These are phyloP conservation scores for Starmera pachycereana DNA, from an alignment of 805 yeast species.

Conservation along the genomic window DNA sequence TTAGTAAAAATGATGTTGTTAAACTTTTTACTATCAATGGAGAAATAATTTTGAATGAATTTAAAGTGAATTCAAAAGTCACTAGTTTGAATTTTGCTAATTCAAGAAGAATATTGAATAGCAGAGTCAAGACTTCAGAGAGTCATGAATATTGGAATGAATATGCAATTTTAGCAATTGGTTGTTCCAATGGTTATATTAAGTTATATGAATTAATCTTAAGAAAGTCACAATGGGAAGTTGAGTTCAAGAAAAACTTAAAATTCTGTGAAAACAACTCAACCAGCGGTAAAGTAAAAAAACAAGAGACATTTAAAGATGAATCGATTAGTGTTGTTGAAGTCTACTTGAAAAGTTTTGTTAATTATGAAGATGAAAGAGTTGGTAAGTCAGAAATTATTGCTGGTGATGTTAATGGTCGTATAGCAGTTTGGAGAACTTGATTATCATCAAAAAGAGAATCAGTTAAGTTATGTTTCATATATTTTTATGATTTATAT, in stretches of 20 bases:
- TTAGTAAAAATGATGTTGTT: conserved; percentile 18
- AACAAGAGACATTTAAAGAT: conserved; percentile 3
- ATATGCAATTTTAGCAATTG: conserved; percentile 25
- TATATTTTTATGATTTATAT: not conserved
- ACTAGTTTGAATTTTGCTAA: conserved; percentile 20
- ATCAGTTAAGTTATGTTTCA: not conserved
- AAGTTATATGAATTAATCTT: conserved; percentile 22
- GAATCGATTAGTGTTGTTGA: conserved; percentile 22
- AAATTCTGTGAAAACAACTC: conserved; percentile 9
- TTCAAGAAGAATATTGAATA: conserved; percentile 15
- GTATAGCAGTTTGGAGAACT: conserved; percentile 34
- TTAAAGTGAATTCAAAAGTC: conserved; percentile 11
- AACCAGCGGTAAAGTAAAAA: not conserved
- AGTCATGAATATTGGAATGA: conserved; percentile 30
- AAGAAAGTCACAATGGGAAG: conserved; percentile 14
- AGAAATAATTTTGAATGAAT: conserved; percentile 22
- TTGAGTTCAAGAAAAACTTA: conserved; percentile 14
- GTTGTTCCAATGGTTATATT: conserved; percentile 23
- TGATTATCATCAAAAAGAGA: conserved; percentile 10
- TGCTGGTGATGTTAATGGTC: conserved; percentile 45
- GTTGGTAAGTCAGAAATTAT: conserved; percentile 33
- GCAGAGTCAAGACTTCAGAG: conserved; percentile 16
- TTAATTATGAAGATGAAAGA: conserved; percentile 25
- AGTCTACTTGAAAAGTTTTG: conserved; percentile 21
- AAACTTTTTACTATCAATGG: conserved; percentile 47